These are phyloP conservation scores for Suillus plorans DNA, from an alignment of 768 basidiomycete genomes.

Conservation along the genomic window DNA sequence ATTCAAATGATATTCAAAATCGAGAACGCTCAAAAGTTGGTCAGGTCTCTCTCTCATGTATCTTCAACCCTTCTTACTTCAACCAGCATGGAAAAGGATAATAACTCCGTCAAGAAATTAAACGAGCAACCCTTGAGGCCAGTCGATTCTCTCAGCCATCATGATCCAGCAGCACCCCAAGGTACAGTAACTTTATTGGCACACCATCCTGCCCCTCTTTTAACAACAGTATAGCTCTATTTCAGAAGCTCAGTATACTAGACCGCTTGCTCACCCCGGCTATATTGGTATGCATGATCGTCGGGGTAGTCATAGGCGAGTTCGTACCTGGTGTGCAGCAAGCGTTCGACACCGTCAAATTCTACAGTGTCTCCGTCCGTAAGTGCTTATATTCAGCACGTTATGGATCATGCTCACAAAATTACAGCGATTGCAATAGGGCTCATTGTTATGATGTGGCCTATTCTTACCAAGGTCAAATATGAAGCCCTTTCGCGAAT, in stretches of 20 bases:
- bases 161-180: neutral
- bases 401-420: neutral
- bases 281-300: slow-evolving; percentile 71
- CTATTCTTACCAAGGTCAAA: slow-evolving; percentile 71
- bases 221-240: slow-evolving; percentile 29
- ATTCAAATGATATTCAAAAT: slow-evolving; percentile 1
- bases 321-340: slow-evolving; percentile 58
- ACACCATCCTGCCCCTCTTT: neutral
- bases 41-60: neutral
- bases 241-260: slow-evolving; percentile 44
- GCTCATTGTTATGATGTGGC: slow-evolving; percentile 89
- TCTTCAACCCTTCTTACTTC: neutral
- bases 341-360: slow-evolving; percentile 61
- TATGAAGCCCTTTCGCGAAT: slow-evolving; percentile 68
- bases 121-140: too few species aligned
- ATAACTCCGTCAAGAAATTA: neutral
- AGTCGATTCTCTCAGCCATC: neutral
- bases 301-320: slow-evolving; percentile 73
- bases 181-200: neutral
- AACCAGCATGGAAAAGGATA: neutral
- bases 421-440: slow-evolving; percentile 73
- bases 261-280: slow-evolving; percentile 66
- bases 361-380: slow-evolving; percentile 78
- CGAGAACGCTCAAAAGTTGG: neutral
- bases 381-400: slow-evolving; percentile 24